A percentile compares a stretch with the other conserved stretches of the same genome.
These are phyloP conservation scores for Rhynchospora pubera DNA, from an alignment of 176 grass and related monocot species.

Conservation along the genomic window DNA sequence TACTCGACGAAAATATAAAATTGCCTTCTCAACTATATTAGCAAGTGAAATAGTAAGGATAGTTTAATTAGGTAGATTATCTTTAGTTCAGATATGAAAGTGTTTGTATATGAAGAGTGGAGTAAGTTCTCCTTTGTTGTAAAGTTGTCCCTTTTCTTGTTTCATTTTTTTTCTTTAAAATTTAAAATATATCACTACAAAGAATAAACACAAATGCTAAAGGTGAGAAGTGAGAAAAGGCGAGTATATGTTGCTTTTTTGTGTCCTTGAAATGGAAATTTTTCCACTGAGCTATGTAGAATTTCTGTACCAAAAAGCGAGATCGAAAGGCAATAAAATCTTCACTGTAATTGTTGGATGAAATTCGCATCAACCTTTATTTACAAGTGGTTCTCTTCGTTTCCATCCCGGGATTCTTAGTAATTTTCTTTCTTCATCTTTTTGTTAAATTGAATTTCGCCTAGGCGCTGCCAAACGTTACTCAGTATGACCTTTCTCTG, in stretches of 20 bases:
- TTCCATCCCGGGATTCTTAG: background rate
- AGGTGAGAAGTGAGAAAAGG: too few relatives aligned
- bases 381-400: background rate
- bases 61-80: too few relatives aligned
- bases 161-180: background rate
- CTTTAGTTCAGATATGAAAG: too few relatives aligned
- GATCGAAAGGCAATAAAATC: constrained; percentile 3
- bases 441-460: background rate
- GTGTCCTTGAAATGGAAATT: background rate
- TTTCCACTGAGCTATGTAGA: constrained; percentile 3
- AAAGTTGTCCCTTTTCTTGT: background rate
- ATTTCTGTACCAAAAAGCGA: background rate
- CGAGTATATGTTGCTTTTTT: background rate
- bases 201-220: background rate
- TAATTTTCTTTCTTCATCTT: background rate
- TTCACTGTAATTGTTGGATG: constrained; percentile 2
- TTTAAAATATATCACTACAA: background rate
- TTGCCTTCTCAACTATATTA: too few relatives aligned
- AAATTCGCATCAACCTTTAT: constrained; percentile 10
- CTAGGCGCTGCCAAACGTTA: too few relatives aligned
- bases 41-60: too few relatives aligned
- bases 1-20: too few relatives aligned
- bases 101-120: too few relatives aligned
- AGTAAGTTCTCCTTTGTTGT: too few relatives aligned
- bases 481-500: too few relatives aligned